phyloP scores from a whole-genome alignment of 148 eudicot genomes.

The Amaranthus cruentus region DNA sequence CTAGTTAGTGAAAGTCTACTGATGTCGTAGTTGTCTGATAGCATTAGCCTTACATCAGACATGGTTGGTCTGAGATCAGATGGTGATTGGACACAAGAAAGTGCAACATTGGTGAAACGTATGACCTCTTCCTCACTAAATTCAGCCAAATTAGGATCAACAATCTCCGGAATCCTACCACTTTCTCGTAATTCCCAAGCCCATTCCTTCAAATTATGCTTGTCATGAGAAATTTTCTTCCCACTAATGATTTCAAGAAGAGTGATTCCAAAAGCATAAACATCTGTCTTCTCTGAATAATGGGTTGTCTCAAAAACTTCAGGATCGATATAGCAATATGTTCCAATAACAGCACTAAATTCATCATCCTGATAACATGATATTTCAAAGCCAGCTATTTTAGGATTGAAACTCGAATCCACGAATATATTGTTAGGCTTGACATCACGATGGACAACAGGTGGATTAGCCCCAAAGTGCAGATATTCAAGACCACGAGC shows the following conservation, averaged over 20 bases:
- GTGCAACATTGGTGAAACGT: constrained; percentile 45
- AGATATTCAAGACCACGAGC: constrained; percentile 60
- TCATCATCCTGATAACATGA: constrained; percentile 32
- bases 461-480: constrained; percentile 47
- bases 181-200: constrained; percentile 50
- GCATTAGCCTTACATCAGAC: constrained; percentile 57
- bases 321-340: not conserved
- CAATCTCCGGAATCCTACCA: constrained; percentile 42
- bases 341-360: too few relatives aligned
- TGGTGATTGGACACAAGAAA: constrained; percentile 50
- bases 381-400: constrained; percentile 56
- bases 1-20: constrained; percentile 31
- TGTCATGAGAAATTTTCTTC: not conserved
- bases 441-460: constrained; percentile 59
- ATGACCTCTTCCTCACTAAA: constrained; percentile 37
- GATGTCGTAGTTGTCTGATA: constrained; percentile 35
- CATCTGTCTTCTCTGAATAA: constrained; percentile 24
- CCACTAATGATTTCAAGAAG: constrained; percentile 58
- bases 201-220: constrained; percentile 40
- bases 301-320: not conserved
- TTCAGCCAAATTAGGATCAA: constrained; percentile 45
- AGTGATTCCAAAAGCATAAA: constrained; percentile 58
- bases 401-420: constrained; percentile 46
- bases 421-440: constrained; percentile 58
- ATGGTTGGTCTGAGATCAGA: constrained; percentile 46